Evolutionary conservation across 331 rosid species (phyloP).

Genomic region (Telfairia occidentalis): DNA sequence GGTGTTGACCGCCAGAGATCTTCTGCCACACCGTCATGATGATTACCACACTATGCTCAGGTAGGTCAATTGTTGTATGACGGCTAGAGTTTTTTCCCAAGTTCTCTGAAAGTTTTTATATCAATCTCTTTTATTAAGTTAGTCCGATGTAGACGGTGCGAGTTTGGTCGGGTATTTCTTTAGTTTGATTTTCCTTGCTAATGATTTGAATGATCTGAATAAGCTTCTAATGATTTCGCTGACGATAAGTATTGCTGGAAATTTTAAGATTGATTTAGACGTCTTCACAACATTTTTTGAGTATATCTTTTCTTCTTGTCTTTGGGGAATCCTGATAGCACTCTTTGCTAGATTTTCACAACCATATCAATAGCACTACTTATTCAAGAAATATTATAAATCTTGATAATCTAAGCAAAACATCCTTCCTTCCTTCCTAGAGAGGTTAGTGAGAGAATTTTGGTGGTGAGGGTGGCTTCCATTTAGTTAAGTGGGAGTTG

Average conservation of each 20-base stretch:
- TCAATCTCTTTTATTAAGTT: neutral
- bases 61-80: slow-evolving; percentile 20
- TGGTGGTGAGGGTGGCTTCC: neutral
- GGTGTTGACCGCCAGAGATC: slow-evolving; percentile 40
- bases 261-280: neutral
- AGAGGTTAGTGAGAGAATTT: neutral
- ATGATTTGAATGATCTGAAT: neutral
- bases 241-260: neutral
- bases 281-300: neutral
- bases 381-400: neutral
- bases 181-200: too few relatives aligned
- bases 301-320: neutral
- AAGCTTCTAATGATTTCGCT: neutral
- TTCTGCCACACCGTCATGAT: slow-evolving; percentile 63
- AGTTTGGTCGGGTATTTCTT: neutral
- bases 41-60: slow-evolving; percentile 92
- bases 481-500: neutral
- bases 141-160: neutral
- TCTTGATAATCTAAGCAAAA: neutral
- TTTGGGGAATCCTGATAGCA: neutral
- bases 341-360: neutral
- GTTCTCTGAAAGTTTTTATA: neutral
- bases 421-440: neutral
- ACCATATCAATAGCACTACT: neutral
- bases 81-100: neutral